Evolutionary conservation across 805 yeast genomes (phyloP), one percentile per base, ranked within the genome.

Genomic region (Aciculoconidium aculeatum): DNA sequence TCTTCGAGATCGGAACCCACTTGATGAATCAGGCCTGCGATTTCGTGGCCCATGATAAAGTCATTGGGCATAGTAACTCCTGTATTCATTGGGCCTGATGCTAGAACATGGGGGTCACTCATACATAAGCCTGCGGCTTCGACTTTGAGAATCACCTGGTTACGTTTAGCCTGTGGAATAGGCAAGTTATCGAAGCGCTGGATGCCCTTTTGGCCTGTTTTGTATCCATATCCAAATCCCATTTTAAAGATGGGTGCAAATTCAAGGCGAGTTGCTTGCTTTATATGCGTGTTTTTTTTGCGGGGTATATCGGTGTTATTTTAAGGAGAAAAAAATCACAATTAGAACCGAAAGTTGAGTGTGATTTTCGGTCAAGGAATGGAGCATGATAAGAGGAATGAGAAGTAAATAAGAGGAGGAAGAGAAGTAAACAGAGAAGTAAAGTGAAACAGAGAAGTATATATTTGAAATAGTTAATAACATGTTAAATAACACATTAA

Each of bases 11-110:
- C 46, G 1, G 35, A 27, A 10, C 70, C 69, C 2, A 49, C 57
- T 10, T 45, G 41, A 17, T 49, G 56, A 6, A 62, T 41, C 26
- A 43, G 49, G 2, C 70, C 70, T 1, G 68, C 64, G 15, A 64
- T 57, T 37, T 64, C 70, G 40, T 64, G 70, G 23, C 70, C 70
- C 68, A 64, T 61, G 8, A 64, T 57, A 39, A 63, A 59, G 22
- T 41, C 36, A 7, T 48, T 44, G 2, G 63, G 61, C 7, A 34
- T 35, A 13, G 31, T 30, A 9, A 35, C 39, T 16, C 37, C 32
- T 15, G 22, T 31, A 23, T 15, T 28, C 25, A 35, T 24, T 20
- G 44, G 44, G 2, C 41, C 40, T 6, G 34, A 28, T 11, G 34
- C 15, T 15, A 63, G 47, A 12, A 64, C 47, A 36, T 64, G 68